Evolutionary conservation across 1,284 basidiomycete species (phyloP), one percentile per base, ranked within the genome.

Genomic region (Ustilago trichophora): DNA sequence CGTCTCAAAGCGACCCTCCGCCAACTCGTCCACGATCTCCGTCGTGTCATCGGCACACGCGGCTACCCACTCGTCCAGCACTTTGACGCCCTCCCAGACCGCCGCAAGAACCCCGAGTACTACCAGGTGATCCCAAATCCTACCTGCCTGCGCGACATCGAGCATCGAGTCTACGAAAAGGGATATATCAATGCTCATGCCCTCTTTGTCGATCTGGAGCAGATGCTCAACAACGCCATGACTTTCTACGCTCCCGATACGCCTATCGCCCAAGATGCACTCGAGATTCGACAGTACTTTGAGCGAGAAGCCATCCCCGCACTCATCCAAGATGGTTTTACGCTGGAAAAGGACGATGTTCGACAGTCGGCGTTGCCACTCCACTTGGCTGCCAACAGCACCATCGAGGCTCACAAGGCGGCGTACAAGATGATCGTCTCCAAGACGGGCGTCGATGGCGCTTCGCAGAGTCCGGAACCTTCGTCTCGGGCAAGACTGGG

Each of bases 151-250:
- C 44, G 49, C 1, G 70, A 75, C 40, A 77, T 81, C 22, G 71
- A 78, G 22, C 55, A 53, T 18, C 49, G 62, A 22, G 62, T 76
- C 21, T 54, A 49, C 18, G 45, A 53, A 15, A 79, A 75, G 34
- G 49, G 31, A 31, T 81, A 80, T 59, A 64, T 73, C 46, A 78
- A 73, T 32, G 65, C 76, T 0, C 47, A 77, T 34, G 73, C 72
- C 7, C 63, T 79, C 15, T 66, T 79, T 42, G 31, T 43, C 19
- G 78, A 78, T 32, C 47, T 81, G 24, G 55, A 69, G 40, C 60
- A 64, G 19, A 81, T 81, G 78, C 68, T 79, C 40, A 65, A 67
- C 66, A 81, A 81, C 48, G 79, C 79, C 11, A 60, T 77, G 52
- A 65, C 64, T 35, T 81, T 67, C 60, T 78, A 79, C 34, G 66